Conservation (phyloP, 768 basidiomycete genomes). For the Ephemerocybe angulata region DNA sequence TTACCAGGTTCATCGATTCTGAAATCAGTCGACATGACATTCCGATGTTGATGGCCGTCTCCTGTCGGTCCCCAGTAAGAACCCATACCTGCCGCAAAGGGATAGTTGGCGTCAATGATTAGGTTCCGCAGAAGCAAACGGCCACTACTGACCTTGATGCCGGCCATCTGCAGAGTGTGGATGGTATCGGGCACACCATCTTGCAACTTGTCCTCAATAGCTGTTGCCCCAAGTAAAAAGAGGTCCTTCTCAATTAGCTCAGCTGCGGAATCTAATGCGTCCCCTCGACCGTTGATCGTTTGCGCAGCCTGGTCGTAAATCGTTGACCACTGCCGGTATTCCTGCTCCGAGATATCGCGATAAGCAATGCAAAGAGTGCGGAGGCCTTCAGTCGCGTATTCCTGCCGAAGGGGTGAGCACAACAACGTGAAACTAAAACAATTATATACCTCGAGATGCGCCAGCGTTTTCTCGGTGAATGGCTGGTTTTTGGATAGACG, state of each 20-base stretch:
- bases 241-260: slow-evolving; percentile 96
- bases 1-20: slow-evolving; percentile 96
- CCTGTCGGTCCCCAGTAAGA: slow-evolving; percentile 94
- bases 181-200: slow-evolving; percentile 99
- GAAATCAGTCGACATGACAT: slow-evolving; percentile 96
- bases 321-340: slow-evolving; percentile 83
- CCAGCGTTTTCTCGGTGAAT: slow-evolving; percentile 80
- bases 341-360: slow-evolving; percentile 86
- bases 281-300: slow-evolving; percentile 93
- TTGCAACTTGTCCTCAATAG: slow-evolving; percentile 97
- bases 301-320: slow-evolving; percentile 91
- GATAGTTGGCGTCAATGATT: slow-evolving; percentile 3
- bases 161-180: slow-evolving; percentile 95
- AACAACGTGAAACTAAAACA: slow-evolving; percentile 2
- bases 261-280: slow-evolving; percentile 91
- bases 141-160: slow-evolving; percentile 69
- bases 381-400: slow-evolving; percentile 95
- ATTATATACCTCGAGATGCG: slow-evolving; percentile 77
- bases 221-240: slow-evolving; percentile 91
- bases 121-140: slow-evolving; percentile 1
- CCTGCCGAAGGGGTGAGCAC: slow-evolving; percentile 37
- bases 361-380: slow-evolving; percentile 95
- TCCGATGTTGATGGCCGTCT: slow-evolving; percentile 99
- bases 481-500: slow-evolving; percentile 82
- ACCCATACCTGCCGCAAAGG: slow-evolving; percentile 83